Percentiles rank a stretch among this genome's conserved stretches.
Evolutionary conservation across 257 asterid species (phyloP).

Genomic region (Solanum dulcamara): DNA sequence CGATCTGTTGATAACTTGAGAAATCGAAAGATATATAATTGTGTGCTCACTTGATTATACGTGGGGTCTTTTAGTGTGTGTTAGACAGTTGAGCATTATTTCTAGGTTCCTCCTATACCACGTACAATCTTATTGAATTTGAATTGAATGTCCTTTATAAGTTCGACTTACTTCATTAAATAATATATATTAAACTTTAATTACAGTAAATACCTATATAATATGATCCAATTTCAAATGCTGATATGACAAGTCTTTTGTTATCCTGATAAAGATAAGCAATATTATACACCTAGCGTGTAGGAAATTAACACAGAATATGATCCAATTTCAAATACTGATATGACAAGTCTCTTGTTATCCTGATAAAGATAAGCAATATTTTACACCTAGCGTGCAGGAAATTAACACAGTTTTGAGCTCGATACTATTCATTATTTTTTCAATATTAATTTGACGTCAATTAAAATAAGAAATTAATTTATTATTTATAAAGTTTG

Average conservation of each 20-base stretch:
- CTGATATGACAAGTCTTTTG: background rate
- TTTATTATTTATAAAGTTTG: no score
- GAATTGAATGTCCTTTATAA: background rate
- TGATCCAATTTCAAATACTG: background rate
- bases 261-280: background rate
- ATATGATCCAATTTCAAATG: background rate
- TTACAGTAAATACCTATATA: background rate
- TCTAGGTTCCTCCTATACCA: background rate
- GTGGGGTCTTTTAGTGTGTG: no score
- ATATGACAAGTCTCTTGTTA: background rate
- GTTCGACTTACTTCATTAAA: background rate
- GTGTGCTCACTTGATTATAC: no score
- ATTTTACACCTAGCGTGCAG: background rate
- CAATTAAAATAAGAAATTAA: background rate
- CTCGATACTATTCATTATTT: background rate
- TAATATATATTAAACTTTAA: background rate
- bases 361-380: background rate
- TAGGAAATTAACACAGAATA: background rate
- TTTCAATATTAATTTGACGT: background rate
- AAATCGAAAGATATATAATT: no score
- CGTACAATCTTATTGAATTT: background rate
- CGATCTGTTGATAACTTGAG: no score
- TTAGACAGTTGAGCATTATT: background rate
- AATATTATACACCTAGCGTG: background rate
- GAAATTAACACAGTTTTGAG: background rate